A percentile compares a stretch with the other conserved stretches of the same genome.
These are phyloP conservation scores for Isochrysis galbana DNA, from an alignment of 78 protist genomes.

Conservation along the genomic window DNA sequence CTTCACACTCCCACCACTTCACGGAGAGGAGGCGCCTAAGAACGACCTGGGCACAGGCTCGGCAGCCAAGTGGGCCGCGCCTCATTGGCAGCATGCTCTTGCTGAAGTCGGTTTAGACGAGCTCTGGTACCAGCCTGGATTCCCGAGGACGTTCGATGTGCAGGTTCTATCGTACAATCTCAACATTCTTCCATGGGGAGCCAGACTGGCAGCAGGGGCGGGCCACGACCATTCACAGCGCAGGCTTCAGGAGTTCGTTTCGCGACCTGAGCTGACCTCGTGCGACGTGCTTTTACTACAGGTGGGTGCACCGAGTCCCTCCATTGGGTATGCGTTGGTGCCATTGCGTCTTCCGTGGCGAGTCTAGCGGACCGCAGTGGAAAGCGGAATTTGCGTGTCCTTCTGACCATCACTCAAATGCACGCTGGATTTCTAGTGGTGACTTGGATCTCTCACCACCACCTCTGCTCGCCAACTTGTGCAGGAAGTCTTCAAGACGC, in stretches of 20 bases:
- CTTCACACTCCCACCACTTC: too few relatives aligned
- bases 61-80: not conserved
- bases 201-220: not conserved
- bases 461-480: too few relatives aligned
- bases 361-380: too few relatives aligned
- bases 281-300: not conserved
- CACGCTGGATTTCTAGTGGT: too few relatives aligned
- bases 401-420: too few relatives aligned
- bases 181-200: slow-evolving; percentile 9
- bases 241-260: not conserved
- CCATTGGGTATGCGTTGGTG: too few relatives aligned
- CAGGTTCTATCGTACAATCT: slow-evolving; percentile 2
- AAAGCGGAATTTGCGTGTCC: too few relatives aligned
- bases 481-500: not conserved
- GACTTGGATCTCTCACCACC: too few relatives aligned
- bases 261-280: not conserved
- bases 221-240: not conserved
- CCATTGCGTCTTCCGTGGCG: too few relatives aligned
- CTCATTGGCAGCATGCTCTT: not conserved
- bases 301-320: too few relatives aligned
- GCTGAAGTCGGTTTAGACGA: not conserved
- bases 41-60: not conserved
- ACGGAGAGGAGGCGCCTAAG: too few relatives aligned
- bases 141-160: not conserved
- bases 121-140: not conserved